A percentile compares a stretch with the other conserved stretches of the same genome.
Conservation (phyloP, 495 filamentous ascomycete genomes). For the Aspergillus hancockii region DNA sequence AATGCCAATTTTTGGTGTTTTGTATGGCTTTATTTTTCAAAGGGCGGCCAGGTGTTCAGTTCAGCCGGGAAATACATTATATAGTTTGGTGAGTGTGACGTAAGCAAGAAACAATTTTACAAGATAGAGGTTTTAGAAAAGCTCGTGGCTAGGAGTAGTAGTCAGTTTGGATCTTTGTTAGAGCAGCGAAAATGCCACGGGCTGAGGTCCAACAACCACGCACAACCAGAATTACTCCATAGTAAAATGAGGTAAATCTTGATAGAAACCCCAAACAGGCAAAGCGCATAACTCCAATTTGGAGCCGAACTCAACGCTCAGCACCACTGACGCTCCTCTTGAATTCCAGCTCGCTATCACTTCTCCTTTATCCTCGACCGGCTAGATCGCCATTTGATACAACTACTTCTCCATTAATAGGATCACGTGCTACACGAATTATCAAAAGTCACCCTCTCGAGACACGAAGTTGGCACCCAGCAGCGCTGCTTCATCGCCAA, state of each 20-base stretch:
- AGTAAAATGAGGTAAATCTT: background rate
- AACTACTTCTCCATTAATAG: background rate
- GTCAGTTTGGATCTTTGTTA: too few species aligned
- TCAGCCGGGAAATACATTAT: too few species aligned
- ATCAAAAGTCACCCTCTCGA: constrained; percentile 5
- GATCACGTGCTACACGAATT: background rate
- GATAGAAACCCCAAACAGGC: background rate
- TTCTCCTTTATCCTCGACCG: background rate
- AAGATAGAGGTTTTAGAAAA: too few species aligned
- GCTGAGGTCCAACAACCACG: too few species aligned
- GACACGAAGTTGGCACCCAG: constrained; percentile 23
- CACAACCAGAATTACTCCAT: too few species aligned
- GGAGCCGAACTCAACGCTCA: constrained; percentile 1
- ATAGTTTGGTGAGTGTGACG: too few species aligned
- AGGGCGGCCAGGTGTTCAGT: too few species aligned
- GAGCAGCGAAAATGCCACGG: too few species aligned
- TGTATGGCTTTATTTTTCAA: too few species aligned
- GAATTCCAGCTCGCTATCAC: background rate
- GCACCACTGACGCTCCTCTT: background rate
- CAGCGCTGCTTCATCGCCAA: constrained; percentile 30
- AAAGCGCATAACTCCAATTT: constrained; percentile 2
- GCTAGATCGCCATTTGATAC: background rate
- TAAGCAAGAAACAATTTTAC: too few species aligned
- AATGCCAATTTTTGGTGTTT: too few species aligned
- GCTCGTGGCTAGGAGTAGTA: too few species aligned